phyloP scores from a whole-genome alignment of 345 rosid genomes.

The Melastoma malabathricum region DNA sequence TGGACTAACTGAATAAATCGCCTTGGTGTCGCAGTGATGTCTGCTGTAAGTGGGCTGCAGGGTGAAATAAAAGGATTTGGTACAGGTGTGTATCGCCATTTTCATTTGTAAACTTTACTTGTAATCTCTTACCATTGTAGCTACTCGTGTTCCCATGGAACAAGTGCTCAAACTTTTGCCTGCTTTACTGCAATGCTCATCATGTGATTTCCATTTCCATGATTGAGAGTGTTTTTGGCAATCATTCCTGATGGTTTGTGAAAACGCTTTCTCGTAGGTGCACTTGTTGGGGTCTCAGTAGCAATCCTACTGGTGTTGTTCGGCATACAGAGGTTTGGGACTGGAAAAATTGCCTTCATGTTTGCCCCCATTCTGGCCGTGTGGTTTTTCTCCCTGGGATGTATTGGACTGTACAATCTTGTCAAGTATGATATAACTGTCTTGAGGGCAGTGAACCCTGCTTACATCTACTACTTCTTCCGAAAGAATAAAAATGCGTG shows the following conservation, averaged over 20 bases:
- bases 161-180: too few species aligned
- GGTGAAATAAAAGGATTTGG: conserved; percentile 67
- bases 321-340: conserved; percentile 85
- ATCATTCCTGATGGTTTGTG: conserved; percentile 3
- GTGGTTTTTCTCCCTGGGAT: conserved; percentile 86
- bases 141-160: too few species aligned
- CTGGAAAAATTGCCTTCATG: conserved; percentile 76
- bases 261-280: conserved; percentile 34
- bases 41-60: conserved; percentile 93
- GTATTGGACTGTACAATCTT: conserved; percentile 71
- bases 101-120: conserved; percentile 1
- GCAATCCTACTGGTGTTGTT: conserved; percentile 57
- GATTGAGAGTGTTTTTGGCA: conserved; percentile 3
- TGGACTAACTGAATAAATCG: not conserved
- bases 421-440: conserved; percentile 52
- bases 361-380: conserved; percentile 80
- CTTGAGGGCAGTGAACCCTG: conserved; percentile 70
- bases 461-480: conserved; percentile 65
- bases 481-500: conserved; percentile 64
- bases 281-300: conserved; percentile 54
- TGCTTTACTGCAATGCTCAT: too few species aligned
- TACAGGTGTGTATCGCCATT: conserved; percentile 47
- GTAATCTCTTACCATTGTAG: too few species aligned
- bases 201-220: too few species aligned
- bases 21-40: conserved; percentile 61